Conservation (phyloP, 192 early-diverging fungal genomes). For the Helicostylum pulchrum region DNA sequence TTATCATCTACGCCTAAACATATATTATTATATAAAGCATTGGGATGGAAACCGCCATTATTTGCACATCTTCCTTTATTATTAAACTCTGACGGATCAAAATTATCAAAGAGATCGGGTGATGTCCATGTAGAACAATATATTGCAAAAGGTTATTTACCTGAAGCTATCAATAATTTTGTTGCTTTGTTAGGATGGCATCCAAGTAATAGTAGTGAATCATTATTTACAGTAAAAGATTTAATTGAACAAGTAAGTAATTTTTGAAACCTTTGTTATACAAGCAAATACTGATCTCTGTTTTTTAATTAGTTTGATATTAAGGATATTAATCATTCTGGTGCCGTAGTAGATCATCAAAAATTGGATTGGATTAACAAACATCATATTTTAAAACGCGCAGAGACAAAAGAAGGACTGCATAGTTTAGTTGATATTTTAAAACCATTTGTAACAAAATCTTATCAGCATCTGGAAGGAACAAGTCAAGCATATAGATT, state of each 20-base stretch:
- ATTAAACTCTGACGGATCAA: constrained; percentile 75
- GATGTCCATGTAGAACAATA: constrained; percentile 76
- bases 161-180: constrained; percentile 85
- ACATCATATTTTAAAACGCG: constrained; percentile 53
- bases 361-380: constrained; percentile 77
- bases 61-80: constrained; percentile 90
- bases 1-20: constrained; percentile 92
- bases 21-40: constrained; percentile 73
- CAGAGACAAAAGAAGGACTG: constrained; percentile 42
- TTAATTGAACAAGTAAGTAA: constrained; percentile 48
- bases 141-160: constrained; percentile 74
- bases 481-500: constrained; percentile 11
- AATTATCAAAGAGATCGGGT: constrained; percentile 87
- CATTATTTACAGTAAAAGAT: constrained; percentile 64
- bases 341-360: constrained; percentile 60
- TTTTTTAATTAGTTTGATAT: constrained; percentile 55
- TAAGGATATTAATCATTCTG: constrained; percentile 56
- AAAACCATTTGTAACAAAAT: constrained; percentile 26
- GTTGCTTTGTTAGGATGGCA: constrained; percentile 83
- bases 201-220: constrained; percentile 48
- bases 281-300: background rate
- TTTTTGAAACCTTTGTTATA: background rate
- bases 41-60: constrained; percentile 74
- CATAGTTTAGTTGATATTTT: constrained; percentile 39
- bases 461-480: background rate